Percentiles rank a stretch among this genome's conserved stretches.
Conservation (phyloP, 2,329 filamentous ascomycete genomes). For the Claviceps cyperi region DNA sequence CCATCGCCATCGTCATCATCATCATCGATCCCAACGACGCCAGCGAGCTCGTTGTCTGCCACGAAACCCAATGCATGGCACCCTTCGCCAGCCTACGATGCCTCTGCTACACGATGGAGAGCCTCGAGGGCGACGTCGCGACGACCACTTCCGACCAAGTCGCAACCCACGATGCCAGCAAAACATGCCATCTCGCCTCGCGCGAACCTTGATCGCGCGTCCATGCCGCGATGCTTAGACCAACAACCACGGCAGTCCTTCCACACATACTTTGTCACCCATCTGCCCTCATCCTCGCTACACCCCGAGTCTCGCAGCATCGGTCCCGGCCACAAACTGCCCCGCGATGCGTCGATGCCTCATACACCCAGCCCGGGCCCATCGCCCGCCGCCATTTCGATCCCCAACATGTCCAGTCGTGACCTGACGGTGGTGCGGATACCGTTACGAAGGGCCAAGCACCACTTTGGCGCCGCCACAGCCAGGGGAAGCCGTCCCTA, state of each 20-base stretch:
- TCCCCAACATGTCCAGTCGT: conserved; percentile 44
- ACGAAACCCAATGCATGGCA: background rate
- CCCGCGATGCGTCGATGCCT: conserved; percentile 69
- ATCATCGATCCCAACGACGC: background rate
- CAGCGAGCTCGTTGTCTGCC: background rate
- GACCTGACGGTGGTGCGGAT: conserved; percentile 93
- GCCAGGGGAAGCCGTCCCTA: conserved; percentile 72
- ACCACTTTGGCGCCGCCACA: conserved; percentile 76
- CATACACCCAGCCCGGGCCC: conserved; percentile 45
- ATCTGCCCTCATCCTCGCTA: conserved; percentile 82
- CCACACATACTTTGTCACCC: conserved; percentile 95
- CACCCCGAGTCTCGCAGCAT: conserved; percentile 63
- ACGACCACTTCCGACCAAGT: background rate
- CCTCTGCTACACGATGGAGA: background rate
- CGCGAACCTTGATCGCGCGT: background rate
- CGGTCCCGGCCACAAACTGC: conserved; percentile 70
- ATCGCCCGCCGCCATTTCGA: conserved; percentile 42
- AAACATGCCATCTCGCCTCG: background rate
- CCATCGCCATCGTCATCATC: background rate
- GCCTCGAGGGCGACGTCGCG: background rate
- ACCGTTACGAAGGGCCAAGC: conserved; percentile 81
- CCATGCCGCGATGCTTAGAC: background rate
- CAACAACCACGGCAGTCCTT: conserved; percentile 32
- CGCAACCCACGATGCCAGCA: background rate
- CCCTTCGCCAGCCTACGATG: background rate